Evolutionary conservation across 345 rosid genomes (phyloP).

Genomic region (Salix viminalis): DNA sequence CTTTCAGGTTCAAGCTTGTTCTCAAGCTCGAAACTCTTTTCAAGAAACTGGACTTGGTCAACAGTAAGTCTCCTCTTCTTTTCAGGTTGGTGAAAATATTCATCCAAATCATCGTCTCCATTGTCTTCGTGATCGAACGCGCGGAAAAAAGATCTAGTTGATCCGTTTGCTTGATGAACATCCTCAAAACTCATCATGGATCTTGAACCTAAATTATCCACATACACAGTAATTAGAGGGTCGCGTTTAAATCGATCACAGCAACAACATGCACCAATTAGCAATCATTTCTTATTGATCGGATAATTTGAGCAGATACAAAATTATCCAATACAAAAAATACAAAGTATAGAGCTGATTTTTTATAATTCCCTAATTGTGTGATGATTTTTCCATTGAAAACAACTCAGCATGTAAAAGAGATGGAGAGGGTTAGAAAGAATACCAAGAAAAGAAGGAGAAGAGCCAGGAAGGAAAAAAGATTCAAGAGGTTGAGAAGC

Average conservation of each 20-base stretch:
- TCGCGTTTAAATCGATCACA: neutral
- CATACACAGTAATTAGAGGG: neutral
- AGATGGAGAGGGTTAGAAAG: neutral
- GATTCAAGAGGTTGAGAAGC: constrained; percentile 39
- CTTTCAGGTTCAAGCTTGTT: constrained; percentile 33
- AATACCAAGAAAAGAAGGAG: constrained; percentile 36
- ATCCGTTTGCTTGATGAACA: constrained; percentile 16
- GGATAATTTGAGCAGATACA: neutral
- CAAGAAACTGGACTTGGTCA: constrained; percentile 26
- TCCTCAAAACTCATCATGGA: constrained; percentile 30
- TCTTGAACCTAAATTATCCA: constrained; percentile 19
- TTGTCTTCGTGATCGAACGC: constrained; percentile 22
- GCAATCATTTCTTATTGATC: neutral
- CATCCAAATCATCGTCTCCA: constrained; percentile 23
- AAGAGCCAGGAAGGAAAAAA: constrained; percentile 41
- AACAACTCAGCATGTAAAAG: neutral
- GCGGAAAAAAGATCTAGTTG: constrained; percentile 3
- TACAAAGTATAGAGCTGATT: neutral
- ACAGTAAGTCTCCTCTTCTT: constrained; percentile 24
- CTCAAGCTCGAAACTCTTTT: constrained; percentile 24
- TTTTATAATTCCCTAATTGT: neutral
- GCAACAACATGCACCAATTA: neutral
- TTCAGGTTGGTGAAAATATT: constrained; percentile 23
- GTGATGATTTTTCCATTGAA: too few species aligned
- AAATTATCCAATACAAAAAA: neutral